Percentiles rank a stretch among this genome's conserved stretches.
phyloP scores from a whole-genome alignment of 805 yeast species.

The Vanderwaltozyma tropicalis region DNA sequence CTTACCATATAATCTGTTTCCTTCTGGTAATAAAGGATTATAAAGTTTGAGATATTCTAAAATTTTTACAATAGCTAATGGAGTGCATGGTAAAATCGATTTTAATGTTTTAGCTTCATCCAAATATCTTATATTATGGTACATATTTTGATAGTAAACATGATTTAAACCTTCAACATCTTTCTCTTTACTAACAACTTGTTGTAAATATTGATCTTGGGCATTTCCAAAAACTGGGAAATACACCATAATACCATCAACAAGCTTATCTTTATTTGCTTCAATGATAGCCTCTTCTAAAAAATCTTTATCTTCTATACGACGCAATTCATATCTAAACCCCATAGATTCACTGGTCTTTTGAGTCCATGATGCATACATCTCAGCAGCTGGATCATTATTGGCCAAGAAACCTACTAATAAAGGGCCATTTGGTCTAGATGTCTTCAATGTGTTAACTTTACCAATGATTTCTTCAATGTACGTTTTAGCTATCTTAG shows the following conservation, averaged over 20 bases:
- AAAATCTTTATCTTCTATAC: slow-evolving; percentile 62
- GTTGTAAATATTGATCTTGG: slow-evolving; percentile 93
- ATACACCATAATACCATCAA: slow-evolving; percentile 92
- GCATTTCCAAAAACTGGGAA: slow-evolving; percentile 94
- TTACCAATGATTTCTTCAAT: slow-evolving; percentile 57
- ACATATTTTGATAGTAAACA: slow-evolving; percentile 84
- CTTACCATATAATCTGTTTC: slow-evolving; percentile 88
- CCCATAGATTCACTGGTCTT: slow-evolving; percentile 84
- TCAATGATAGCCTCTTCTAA: slow-evolving; percentile 73
- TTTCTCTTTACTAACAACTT: slow-evolving; percentile 79
- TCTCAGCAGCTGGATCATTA: slow-evolving; percentile 85
- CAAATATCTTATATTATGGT: slow-evolving; percentile 80
- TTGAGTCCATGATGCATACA: slow-evolving; percentile 94
- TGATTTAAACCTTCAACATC: slow-evolving; percentile 95
- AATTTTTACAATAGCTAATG: slow-evolving; percentile 87
- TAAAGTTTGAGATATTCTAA: slow-evolving; percentile 84
- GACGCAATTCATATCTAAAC: slow-evolving; percentile 67
- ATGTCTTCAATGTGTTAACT: slow-evolving; percentile 36
- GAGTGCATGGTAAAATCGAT: slow-evolving; percentile 92
- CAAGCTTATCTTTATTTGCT: slow-evolving; percentile 66
- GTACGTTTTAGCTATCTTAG: slow-evolving; percentile 75
- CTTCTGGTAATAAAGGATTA: slow-evolving; percentile 71
- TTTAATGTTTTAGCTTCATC: slow-evolving; percentile 68
- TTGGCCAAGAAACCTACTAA: slow-evolving; percentile 90
- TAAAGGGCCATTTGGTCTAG: slow-evolving; percentile 45